Evolutionary conservation across 2,329 filamentous ascomycete species (phyloP).

Genomic region (Clonostachys solani): DNA sequence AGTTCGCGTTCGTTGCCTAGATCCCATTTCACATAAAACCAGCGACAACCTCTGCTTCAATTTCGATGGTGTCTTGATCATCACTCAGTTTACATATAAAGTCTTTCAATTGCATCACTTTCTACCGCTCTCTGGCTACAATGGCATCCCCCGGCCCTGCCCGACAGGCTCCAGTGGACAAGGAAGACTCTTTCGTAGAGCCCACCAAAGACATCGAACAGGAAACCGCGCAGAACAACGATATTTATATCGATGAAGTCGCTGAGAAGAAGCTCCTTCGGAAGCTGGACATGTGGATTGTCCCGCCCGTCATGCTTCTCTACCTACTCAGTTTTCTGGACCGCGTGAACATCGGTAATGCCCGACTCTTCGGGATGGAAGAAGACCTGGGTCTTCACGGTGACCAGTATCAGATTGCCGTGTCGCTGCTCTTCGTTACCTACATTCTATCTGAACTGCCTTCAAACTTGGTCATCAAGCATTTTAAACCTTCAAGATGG

Average conservation of each 20-base stretch:
- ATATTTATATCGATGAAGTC: constrained; percentile 18
- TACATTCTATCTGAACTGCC: constrained; percentile 34
- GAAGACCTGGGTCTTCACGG: constrained; percentile 52
- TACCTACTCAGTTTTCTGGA: constrained; percentile 41
- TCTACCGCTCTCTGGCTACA: too few relatives aligned
- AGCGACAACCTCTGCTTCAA: too few relatives aligned
- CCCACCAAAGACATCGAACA: background rate
- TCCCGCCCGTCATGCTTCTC: constrained; percentile 57
- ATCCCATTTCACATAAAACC: too few relatives aligned
- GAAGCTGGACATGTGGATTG: constrained; percentile 59
- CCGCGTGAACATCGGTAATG: constrained; percentile 47
- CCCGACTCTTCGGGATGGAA: constrained; percentile 58
- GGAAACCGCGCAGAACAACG: constrained; percentile 3
- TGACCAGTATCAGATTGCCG: constrained; percentile 48
- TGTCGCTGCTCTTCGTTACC: constrained; percentile 23
- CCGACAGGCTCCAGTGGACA: too few relatives aligned
- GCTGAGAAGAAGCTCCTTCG: constrained; percentile 34
- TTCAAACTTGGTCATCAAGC: constrained; percentile 34
- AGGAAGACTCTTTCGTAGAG: background rate
- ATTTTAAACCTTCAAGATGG: constrained; percentile 24
- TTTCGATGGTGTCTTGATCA: too few relatives aligned
- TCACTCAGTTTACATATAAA: too few relatives aligned
- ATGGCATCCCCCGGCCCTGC: too few relatives aligned
- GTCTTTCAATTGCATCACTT: too few relatives aligned
- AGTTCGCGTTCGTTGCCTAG: too few relatives aligned